phyloP scores from a whole-genome alignment of 345 rosid genomes.

The Excoecaria agallocha region DNA sequence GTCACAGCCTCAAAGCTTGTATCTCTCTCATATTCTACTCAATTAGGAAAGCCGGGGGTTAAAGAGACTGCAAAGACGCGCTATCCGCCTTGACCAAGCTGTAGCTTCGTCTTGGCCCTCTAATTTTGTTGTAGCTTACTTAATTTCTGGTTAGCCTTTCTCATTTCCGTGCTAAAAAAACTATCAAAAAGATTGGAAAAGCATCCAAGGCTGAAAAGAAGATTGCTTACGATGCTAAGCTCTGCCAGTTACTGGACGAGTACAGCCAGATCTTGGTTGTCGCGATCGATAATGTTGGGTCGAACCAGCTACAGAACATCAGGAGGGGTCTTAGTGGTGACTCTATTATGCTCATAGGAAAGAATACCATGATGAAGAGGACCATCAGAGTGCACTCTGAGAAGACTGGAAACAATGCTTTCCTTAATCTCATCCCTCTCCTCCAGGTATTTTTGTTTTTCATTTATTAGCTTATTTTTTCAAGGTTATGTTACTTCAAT shows the following conservation, averaged over 20 bases:
- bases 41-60: slow-evolving; percentile 36
- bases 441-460: slow-evolving; percentile 53
- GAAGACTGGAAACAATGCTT: slow-evolving; percentile 56
- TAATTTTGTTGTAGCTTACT: slow-evolving; percentile 31
- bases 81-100: slow-evolving; percentile 66
- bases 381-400: slow-evolving; percentile 73
- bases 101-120: slow-evolving; percentile 60
- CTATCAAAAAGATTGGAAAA: slow-evolving; percentile 35
- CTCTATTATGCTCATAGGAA: slow-evolving; percentile 87
- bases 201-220: slow-evolving; percentile 78
- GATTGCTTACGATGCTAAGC: slow-evolving; percentile 71
- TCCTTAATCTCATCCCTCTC: slow-evolving; percentile 68
- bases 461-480: not conserved
- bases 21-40: not conserved
- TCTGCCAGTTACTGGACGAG: slow-evolving; percentile 73
- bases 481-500: not conserved
- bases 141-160: not conserved
- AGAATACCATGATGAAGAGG: slow-evolving; percentile 97
- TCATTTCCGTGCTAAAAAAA: not conserved
- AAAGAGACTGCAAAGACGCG: slow-evolving; percentile 52
- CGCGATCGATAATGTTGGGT: slow-evolving; percentile 88
- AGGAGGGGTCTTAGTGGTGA: slow-evolving; percentile 76
- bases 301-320: slow-evolving; percentile 90
- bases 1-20: not conserved
- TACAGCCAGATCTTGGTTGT: slow-evolving; percentile 73